Evolutionary conservation across 371 early-diverging fungal genomes (phyloP), one percentile per base, ranked within the genome.

Genomic region (Basidiobolus meristosporus): DNA sequence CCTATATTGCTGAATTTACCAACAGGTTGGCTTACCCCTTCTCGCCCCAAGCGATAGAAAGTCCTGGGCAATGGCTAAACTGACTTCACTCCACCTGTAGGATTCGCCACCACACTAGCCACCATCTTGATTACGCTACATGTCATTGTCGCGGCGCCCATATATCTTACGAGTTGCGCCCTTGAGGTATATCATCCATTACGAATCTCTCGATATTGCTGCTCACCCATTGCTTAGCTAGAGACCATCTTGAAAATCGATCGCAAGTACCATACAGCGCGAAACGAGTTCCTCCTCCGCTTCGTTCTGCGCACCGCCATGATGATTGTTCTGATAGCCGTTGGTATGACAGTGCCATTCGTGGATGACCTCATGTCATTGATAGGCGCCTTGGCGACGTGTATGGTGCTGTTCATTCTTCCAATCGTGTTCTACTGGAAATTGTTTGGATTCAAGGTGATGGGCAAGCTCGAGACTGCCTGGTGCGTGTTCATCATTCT

Each of bases 281-380:
- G 54, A 10, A 47, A 46, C 1, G 73, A 81, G 44, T 68, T 65
- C 42, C 1, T 68, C 20, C 58, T 59, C 42, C 70, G 81, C 18
- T 61, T 63, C 9, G 14, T 53, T 14, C 49, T 78, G 33, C 71
- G 85, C 21, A 60, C 68, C 2, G 56, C 73, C 33, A 52, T 68
- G 47, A 47, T 55, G 12, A 21, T 65, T 22, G 47, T 73, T 38
- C 63, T 61, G 5, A 58, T 68, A 4, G 20, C 43, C 11, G 51
- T 77, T 42, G 82, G 83, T 0, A 54, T 81, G 41, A 53, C 64
- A 35, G 63, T 90, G 9, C 82, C 87, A 14, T 74, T 69, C 57
- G 84, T 90, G 57, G 73, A 71, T 36, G 70, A 75, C 46, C 62
- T 85, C 39, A 81, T 88, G 78, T 68, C 81, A 10, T 56, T 90